Base-by-base conservation (phyloP, 2,329 filamentous ascomycete species). In the Basipetospora chlamydospora region DNA sequence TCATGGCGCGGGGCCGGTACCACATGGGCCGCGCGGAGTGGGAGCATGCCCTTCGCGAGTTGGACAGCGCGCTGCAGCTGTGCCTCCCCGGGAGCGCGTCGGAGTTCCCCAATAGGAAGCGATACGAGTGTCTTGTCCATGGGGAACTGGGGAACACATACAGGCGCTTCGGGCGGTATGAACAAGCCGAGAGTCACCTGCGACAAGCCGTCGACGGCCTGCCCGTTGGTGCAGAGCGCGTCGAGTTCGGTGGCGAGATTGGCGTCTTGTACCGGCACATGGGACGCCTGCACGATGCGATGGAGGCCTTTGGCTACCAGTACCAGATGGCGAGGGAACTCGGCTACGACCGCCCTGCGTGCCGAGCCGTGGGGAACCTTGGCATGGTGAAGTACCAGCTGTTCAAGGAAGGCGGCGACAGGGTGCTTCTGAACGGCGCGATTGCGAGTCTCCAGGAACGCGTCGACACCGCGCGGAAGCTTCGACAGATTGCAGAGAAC, bases 321-420 rank as follows among this genome's bases (percentile, higher is more conserved):
- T 55, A 56, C 38, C 28, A 46, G 2, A 44, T 39, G 2, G 53
- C 54, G 2, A 49, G 46, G 28, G 12, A 46, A 13, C 39, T 55
- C 6, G 40, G 41, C 0, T 35, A 44, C 1, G 42, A 48, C 9
- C 33, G 29, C 2, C 44, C 45, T 26, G 42, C 44, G 16, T 54
- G 51, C 32, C 50, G 56, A 3, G 50, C 56, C 1, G 42, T 58
- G 18, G 56, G 56, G 2, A 57, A 57, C 32, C 37, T 57, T 4
- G 55, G 54, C 6, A 56, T 57, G 49, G 46, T 52, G 1, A 54
- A 57, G 37, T 58, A 55, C 31, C 53, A 57, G 34, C 41, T 55
- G 10, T 55, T 42, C n/a, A 43, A 43, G 28, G 22, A 41, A 18
- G 34, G 39, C 23, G 28, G 42, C 5, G 42, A 53, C 17, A 16